These are phyloP conservation scores for Primulina eburnea DNA, from an alignment of 257 asterid species.

Conservation along the genomic window DNA sequence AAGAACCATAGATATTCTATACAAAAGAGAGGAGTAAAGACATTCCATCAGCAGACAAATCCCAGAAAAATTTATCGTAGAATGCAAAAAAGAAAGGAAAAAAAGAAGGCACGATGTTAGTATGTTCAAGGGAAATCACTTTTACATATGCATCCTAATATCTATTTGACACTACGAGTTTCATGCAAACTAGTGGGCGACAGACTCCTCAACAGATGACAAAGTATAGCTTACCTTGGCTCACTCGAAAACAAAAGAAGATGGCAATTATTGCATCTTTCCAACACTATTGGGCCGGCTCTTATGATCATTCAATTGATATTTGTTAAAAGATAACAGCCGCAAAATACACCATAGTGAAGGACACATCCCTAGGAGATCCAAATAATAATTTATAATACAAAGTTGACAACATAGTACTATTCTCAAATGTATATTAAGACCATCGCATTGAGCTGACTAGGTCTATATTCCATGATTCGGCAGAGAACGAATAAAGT, in stretches of 20 bases:
- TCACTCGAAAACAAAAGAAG: not conserved
- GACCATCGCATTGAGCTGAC: not conserved
- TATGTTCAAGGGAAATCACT: not conserved
- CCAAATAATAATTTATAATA: not conserved
- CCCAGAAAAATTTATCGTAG: too few species aligned
- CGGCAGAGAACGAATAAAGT: not conserved
- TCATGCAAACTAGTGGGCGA: slow-evolving; percentile 6
- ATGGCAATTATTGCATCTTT: not conserved
- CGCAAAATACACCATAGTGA: not conserved
- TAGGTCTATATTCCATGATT: not conserved
- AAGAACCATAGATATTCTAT: not conserved
- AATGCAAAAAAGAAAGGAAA: not conserved
- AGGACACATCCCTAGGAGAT: not conserved
- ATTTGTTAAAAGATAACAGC: not conserved
- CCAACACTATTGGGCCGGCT: not conserved
- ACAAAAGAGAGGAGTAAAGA: not conserved
- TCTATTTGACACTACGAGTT: not conserved
- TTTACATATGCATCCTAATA: slow-evolving; percentile 3
- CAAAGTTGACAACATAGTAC: not conserved
- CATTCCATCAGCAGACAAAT: not conserved
- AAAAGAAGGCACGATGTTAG: not conserved
- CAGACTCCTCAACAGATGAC: not conserved
- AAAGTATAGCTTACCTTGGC: slow-evolving; percentile 4
- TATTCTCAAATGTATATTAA: not conserved
- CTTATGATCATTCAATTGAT: not conserved